Base-by-base conservation (phyloP, 257 asterid genomes). In the Schizonepeta tenuifolia region DNA sequence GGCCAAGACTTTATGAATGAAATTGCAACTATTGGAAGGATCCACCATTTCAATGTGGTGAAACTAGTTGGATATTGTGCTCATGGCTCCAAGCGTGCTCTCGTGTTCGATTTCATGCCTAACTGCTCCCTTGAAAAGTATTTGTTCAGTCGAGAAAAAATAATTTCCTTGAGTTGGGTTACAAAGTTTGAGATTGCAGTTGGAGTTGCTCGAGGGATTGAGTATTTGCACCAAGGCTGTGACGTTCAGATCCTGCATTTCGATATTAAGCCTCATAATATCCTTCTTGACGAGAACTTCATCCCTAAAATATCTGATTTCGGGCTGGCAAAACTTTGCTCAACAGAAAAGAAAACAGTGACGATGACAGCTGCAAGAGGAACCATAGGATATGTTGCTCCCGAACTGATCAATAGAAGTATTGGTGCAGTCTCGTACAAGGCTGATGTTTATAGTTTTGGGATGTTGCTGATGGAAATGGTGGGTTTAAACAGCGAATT, bases 1-100 rank as follows among this genome's bases (percentile, higher is more conserved):
- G 81, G 73, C 0, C 79, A 72, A 50, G 87, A 83, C 31, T 79
- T 83, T 64, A 79, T 79, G 33, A 82, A 77, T 55, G 84, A 82
- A 70, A 81, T 79, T 12, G 74, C 77, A n/a, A 80, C 82, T 9
- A 70, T 70, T 1, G 74, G 74, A 56, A 70, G 74, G 56, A 70
- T 70, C 7, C 74, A 70, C 9, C 74, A 70, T 24, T 28, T 55
- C 7, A 70, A 70, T 21, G 17, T 69, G 7, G 54, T 54, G 0
- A 36, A 22, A 14, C 28, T 69, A 20, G 54, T 69, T 13, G 73
- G 73, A 2, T 69, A 69, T 21, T 69, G 73, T 69, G 73, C 65
- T 0, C 26, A 53, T 13, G 10, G 54, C 3, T 53, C 65, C n/a
- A 69, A 69, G 17, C 65, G 65, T 4, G 73, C 65, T 0, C 73